Base-by-base conservation (phyloP, 176 grass and related monocot species). In the Oryza meyeriana region DNA sequence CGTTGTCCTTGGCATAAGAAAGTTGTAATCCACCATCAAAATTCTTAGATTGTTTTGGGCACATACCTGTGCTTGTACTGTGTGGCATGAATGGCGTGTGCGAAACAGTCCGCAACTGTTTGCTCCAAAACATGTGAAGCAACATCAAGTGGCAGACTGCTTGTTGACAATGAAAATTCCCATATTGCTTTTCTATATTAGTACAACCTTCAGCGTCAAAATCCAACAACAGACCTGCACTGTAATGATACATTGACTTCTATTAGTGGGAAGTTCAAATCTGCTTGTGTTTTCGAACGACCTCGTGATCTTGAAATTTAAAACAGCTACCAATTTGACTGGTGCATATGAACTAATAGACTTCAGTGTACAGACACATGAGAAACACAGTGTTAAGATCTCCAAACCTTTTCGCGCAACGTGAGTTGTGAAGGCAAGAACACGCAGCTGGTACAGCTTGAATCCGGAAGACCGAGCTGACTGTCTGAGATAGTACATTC, bases 401-500 rank as follows among this genome's bases (percentile, higher is more conserved):
- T 38, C 38, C 29, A 26, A 62, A 85, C 57, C 76, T 25, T 69
- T 62, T 52, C 38, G 20, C 1, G 61, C 61, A 45, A 24, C n/a
- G 32, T 69, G 32, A 57, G 29, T 25, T 34, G 66, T 59, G 10
- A 36, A 44, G 59, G 66, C 72, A 32, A 9, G 42, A 47, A 38
- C 45, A 52, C 31, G 9, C 74, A 25, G 61, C 44, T 79, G 75
- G 75, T 38, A 66, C 61, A 41, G 31, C 28, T 67, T 3, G 44
- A 79, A 34, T 50, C 47, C 75, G 61, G 81, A 68, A 84, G 78
- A 81, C 78, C 71, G 64, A 58, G 82, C 57, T 72, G 55, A 66
- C 64, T 77, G 71, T 81, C 71, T 81, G 66, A 58, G 69, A 57
- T 9, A 75, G 35, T 25, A 47, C 86, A 30, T 88, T 89, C 48